Evolutionary conservation across 192 early-diverging fungal genomes (phyloP), one percentile per base, ranked within the genome.

Genomic region (Entomortierella beljakovae): DNA sequence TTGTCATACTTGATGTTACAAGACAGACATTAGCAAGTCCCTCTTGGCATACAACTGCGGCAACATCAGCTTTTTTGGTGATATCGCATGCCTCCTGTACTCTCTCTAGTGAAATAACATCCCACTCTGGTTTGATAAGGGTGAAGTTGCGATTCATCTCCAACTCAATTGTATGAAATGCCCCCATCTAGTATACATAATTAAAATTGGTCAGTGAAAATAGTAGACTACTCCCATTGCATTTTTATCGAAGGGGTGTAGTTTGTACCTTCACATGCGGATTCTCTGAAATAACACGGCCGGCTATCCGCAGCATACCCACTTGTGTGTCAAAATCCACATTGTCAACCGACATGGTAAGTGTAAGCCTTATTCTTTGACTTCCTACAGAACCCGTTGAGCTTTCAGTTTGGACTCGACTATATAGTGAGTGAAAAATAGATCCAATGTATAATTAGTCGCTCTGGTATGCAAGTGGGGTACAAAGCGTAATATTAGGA

Each of bases 131-230:
- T 83, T 99, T 99, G 37, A 82, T 80, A 37, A 99, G 76, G 6
- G 95, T 96, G 65, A 99, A 97, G 57, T 87, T 90, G 63, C 92
- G 90, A 76, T 95, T 93, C 79, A 95, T 85, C 72, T 96, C 95
- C 59, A 99, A 84, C 71, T 99, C 96, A 63, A 98, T 82, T 6
- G 96, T 98, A 85, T 98, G 96, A 81, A 95, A 97, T 50, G 89
- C 91, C 31, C 95, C 95, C 84, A 96, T 83, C 92, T 93, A 61
- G 8, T 48, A 61, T 34, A 22, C 25, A 57, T 31, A 55, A 55
- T 25, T 25, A 13, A 55, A 55, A 52, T 23, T 6, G n/a, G 25
- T 52, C 20, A 52, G 50, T 16, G 50, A 23, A 23, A 7, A n/a
- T 15, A 16, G 6, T n/a, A 23, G 6, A 23, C n/a, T 52, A 23